Conservation (phyloP, 768 basidiomycete genomes). For the Amanita molliuscula region DNA sequence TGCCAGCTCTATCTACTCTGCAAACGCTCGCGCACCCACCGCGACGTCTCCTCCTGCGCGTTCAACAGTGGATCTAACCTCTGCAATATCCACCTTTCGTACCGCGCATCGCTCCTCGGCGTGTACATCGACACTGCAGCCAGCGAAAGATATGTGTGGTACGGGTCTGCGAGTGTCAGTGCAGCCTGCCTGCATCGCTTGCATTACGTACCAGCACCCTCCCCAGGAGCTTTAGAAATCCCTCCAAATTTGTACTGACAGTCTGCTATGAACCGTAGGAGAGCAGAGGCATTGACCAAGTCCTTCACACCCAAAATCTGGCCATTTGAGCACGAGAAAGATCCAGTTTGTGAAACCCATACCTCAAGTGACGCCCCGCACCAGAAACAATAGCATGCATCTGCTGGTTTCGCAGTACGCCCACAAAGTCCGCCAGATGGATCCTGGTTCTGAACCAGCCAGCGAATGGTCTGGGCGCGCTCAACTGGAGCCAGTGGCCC, state of each 20-base stretch:
- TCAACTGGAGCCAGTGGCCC: slow-evolving; percentile 25
- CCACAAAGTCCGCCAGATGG: slow-evolving; percentile 76
- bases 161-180: slow-evolving; percentile 54
- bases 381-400: slow-evolving; percentile 98
- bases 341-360: slow-evolving; percentile 12
- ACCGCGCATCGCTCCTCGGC: slow-evolving; percentile 22
- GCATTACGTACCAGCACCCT: slow-evolving; percentile 53
- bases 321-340: not conserved
- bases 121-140: slow-evolving; percentile 70
- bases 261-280: slow-evolving; percentile 52
- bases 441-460: slow-evolving; percentile 70
- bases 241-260: slow-evolving; percentile 91
- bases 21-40: slow-evolving; percentile 58
- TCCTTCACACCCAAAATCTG: slow-evolving; percentile 62
- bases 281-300: slow-evolving; percentile 44
- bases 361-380: slow-evolving; percentile 75
- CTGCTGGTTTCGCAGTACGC: slow-evolving; percentile 76
- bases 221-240: slow-evolving; percentile 74
- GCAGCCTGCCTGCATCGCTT: not conserved
- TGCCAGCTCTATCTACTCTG: slow-evolving; percentile 15
- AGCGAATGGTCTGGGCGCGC: slow-evolving; percentile 50
- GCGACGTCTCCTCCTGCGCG: slow-evolving; percentile 49
- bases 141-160: slow-evolving; percentile 87
- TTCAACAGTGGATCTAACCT: slow-evolving; percentile 65
- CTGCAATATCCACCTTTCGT: slow-evolving; percentile 44